A percentile compares a stretch with the other conserved stretches of the same genome.
phyloP scores from a whole-genome alignment of 345 rosid genomes.

The Salix exigua region DNA sequence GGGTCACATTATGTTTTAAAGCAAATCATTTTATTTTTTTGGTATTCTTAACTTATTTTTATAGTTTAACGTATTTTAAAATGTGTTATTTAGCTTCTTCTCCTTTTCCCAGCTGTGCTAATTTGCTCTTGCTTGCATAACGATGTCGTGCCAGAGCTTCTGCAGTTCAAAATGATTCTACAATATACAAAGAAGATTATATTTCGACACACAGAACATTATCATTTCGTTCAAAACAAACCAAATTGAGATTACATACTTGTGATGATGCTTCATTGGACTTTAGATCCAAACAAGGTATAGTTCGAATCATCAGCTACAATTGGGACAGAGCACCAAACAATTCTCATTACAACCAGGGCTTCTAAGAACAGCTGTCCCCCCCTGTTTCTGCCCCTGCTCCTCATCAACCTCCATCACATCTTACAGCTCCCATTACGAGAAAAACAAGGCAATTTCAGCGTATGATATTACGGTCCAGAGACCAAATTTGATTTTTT shows the following conservation, averaged over 20 bases:
- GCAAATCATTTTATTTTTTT: too few relatives aligned
- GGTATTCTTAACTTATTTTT: too few relatives aligned
- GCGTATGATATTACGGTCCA: too few relatives aligned
- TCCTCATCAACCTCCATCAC: slow-evolving; percentile 40
- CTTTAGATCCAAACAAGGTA: neutral
- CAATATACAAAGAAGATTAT: neutral
- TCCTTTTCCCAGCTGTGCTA: too few relatives aligned
- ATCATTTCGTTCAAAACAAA: neutral
- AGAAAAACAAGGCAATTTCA: slow-evolving; percentile 44
- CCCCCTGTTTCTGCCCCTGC: slow-evolving; percentile 14
- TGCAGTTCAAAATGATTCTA: neutral
- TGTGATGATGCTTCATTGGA: neutral
- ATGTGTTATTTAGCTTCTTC: too few relatives aligned
- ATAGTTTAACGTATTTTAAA: too few relatives aligned
- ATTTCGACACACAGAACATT: neutral
- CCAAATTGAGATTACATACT: slow-evolving; percentile 14
- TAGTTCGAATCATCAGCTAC: slow-evolving; percentile 30
- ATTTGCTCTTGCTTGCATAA: too few relatives aligned
- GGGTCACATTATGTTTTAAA: too few relatives aligned
- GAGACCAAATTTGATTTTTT: too few relatives aligned
- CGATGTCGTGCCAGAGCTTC: too few relatives aligned
- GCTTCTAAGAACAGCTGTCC: slow-evolving; percentile 50
- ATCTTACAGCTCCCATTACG: slow-evolving; percentile 82
- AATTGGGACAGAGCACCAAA: slow-evolving; percentile 59
- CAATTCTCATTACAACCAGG: slow-evolving; percentile 86